Evolutionary conservation across 106 monocot genomes (phyloP).

Genomic region (Chionographis japonica): DNA sequence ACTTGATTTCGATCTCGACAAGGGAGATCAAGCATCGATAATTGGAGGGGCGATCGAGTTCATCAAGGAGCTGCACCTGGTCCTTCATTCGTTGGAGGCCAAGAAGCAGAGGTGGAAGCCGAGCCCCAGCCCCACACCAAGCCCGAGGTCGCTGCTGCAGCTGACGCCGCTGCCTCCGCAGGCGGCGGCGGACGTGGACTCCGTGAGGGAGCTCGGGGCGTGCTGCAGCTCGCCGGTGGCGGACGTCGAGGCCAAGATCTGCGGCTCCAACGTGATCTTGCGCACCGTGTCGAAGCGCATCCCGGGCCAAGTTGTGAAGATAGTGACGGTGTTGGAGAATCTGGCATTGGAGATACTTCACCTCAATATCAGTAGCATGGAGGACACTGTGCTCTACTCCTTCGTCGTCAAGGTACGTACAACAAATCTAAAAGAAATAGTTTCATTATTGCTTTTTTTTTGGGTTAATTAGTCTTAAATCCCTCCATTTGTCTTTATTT

Average conservation of each 20-base stretch:
- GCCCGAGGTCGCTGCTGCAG: slow-evolving; percentile 44
- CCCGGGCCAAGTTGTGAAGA: slow-evolving; percentile 57
- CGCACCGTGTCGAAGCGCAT: slow-evolving; percentile 59
- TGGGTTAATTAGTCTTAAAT: not conserved
- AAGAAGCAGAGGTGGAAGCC: slow-evolving; percentile 68
- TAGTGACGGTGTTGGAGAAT: slow-evolving; percentile 47
- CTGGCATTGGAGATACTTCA: slow-evolving; percentile 74
- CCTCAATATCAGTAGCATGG: slow-evolving; percentile 82
- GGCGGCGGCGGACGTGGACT: not conserved
- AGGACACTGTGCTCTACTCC: slow-evolving; percentile 86
- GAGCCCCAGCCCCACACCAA: slow-evolving; percentile 56
- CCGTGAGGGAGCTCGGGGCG: slow-evolving; percentile 55
- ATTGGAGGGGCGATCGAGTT: slow-evolving; percentile 94
- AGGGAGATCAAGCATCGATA: slow-evolving; percentile 93
- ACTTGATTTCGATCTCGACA: not conserved
- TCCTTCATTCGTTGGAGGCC: slow-evolving; percentile 57
- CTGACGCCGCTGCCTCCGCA: slow-evolving; percentile 9
- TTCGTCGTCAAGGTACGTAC: slow-evolving; percentile 66
- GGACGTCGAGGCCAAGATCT: slow-evolving; percentile 86
- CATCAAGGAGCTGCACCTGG: slow-evolving; percentile 80
- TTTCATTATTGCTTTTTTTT: not conserved
- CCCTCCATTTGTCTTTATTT: not conserved
- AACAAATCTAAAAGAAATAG: not conserved
- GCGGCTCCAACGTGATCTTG: slow-evolving; percentile 69
- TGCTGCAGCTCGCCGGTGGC: slow-evolving; percentile 71